Base-by-base conservation (phyloP, 768 basidiomycete genomes). In the Hygrophorus pudorinus region DNA sequence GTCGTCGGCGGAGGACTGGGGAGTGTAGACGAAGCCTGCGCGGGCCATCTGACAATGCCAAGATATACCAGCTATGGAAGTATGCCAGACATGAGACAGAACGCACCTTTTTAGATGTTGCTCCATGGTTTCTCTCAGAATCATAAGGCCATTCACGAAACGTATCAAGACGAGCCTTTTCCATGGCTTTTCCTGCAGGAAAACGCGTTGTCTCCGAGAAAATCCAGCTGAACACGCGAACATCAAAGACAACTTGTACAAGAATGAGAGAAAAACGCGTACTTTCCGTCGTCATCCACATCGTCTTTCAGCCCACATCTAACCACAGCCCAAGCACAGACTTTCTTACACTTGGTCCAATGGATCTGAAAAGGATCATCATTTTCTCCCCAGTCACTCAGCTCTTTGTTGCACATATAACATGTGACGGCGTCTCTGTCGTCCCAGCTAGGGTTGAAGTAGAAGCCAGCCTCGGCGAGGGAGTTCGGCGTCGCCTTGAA, bases 341-440 rank as follows among this genome's bases (percentile, higher is more conserved):
- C 63, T 38, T 65, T 59, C 13, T 66, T 67, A 51, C 82, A 83
- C 55, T 89, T 86, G 27, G 67, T 58, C 59, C 72, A 81, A 55
- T 98, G 93, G 31, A 94, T 81, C 32, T 76, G 70, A 51, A 85
- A 84, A 1, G 93, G 92, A 62, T 93, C 86, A 53, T 98, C 92
- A 0, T 76, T 66, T 36, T 68, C 70, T 38, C 85, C 85, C 93
- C 93, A 98, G 14, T 83, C 86, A 43, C 78, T 76, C 7, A 97
- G 70, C 48, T 82, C 71, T 53, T 92, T 87, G 36, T 70, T 72
- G 65, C 93, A 98, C 51, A 83, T 65, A 59, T 82, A 96, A 60
- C 93, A 98, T 3, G 74, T 70, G 16, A 85, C 90, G 53, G 76
- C 81, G 62, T 92, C 88, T 12, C 66, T 67, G 48, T 82, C 79